Evolutionary conservation across 768 basidiomycete genomes (phyloP), one percentile per base, ranked within the genome.

Genomic region (Mrakia blollopis): DNA sequence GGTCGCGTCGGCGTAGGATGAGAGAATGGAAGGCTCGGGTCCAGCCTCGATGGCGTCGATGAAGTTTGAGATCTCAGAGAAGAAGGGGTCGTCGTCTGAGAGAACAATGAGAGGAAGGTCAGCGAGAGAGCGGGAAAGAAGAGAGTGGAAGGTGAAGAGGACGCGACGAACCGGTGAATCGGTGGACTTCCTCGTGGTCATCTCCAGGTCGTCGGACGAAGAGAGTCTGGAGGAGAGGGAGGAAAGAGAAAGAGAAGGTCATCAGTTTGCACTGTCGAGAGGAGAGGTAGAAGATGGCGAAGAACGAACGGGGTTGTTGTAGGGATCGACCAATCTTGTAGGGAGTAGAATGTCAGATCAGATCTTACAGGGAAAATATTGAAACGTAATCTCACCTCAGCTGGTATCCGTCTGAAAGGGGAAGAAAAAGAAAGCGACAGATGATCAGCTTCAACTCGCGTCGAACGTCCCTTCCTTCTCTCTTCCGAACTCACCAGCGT

Each of bases 1-100:
- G 18, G 62, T 83, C 83, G 80, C 80, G 90, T 94, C 94, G 84
- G 93, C 92, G 84, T 91, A 96, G 16, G 89, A 88, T 81, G 89
- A 91, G 74, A 97, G 86, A 81, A 96, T 93, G 28, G 90, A 87
- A 8, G 88, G 89, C 71, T 93, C 91, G 3, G 92, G 88, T 79
- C 93, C 91, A 82, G 92, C 91, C 84, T 93, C 92, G 73, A 94
- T 89, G 79, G 90, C 86, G 83, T 95, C 93, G 79, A 96, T 91
- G 83, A 93, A 88, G 84, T 92, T 91, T 57, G 92, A 94, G 61
- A 90, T 86, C 85, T 96, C 94, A 32, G 93, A 94, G 88, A 95
- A 95, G 83, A 83, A 84, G 25, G 75, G 72, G 30, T 76, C 76
- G 73, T 79, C 77, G 35, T 80, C 78, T 57, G 57, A n/a, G 25